Evolutionary conservation across 2,329 filamentous ascomycete genomes (phyloP).

Genomic region (Scopulariopsis brevicaulis): DNA sequence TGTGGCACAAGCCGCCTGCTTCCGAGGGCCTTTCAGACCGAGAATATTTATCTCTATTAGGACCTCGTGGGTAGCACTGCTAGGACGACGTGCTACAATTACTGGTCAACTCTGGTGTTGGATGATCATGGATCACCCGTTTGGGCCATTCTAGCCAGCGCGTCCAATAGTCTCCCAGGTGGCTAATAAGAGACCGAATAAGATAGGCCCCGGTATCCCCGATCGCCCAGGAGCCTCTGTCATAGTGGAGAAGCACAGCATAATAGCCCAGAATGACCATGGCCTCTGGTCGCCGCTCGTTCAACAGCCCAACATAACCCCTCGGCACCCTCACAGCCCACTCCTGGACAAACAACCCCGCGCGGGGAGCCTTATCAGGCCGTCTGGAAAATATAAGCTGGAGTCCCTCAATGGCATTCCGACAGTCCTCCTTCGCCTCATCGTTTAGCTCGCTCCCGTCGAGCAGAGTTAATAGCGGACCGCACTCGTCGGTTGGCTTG

Average conservation of each 20-base stretch:
- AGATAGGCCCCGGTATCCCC: slow-evolving; percentile 16
- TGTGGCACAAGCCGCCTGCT: no score
- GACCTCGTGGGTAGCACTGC: no score
- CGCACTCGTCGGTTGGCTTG: slow-evolving; percentile 12
- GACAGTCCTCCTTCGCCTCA: slow-evolving; percentile 6
- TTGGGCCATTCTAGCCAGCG: slow-evolving; percentile 13
- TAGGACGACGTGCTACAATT: no score
- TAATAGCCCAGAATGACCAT: slow-evolving; percentile 27
- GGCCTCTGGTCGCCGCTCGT: slow-evolving; percentile 24
- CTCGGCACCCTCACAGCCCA: slow-evolving; percentile 6
- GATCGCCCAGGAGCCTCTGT: slow-evolving; percentile 20
- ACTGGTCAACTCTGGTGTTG: no score
- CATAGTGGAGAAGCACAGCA: slow-evolving; percentile 25
- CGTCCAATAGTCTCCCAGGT: slow-evolving; percentile 18
- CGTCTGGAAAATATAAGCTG: slow-evolving; percentile 18
- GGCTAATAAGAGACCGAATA: slow-evolving; percentile 12
- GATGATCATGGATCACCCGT: background rate
- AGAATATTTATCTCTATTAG: no score
- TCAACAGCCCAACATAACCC: slow-evolving; percentile 22
- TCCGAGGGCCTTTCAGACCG: no score
- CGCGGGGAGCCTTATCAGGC: slow-evolving; percentile 11
- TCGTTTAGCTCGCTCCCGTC: slow-evolving; percentile 15
- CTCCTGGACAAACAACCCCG: slow-evolving; percentile 2
- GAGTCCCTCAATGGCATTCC: slow-evolving; percentile 13
- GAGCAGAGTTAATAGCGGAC: slow-evolving; percentile 15